These are phyloP conservation scores for Angomonas deanei DNA, from an alignment of 208 protist species.

Conservation along the genomic window DNA sequence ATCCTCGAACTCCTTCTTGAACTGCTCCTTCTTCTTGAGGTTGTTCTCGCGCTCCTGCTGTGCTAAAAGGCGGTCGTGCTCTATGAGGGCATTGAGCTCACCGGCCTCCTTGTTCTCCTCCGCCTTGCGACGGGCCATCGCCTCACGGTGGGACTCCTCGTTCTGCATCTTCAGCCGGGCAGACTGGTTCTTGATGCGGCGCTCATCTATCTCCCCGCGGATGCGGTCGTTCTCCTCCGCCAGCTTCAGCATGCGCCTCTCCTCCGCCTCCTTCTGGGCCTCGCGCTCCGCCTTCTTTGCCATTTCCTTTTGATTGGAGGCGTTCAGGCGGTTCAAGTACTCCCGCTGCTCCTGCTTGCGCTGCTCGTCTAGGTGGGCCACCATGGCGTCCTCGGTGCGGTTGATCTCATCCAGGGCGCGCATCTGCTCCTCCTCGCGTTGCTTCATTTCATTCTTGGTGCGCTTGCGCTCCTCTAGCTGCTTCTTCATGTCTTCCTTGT, in stretches of 20 bases:
- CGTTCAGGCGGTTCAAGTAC: conserved; percentile 58
- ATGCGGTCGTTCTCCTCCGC: conserved; percentile 46
- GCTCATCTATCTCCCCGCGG: conserved; percentile 54
- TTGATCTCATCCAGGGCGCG: conserved; percentile 36
- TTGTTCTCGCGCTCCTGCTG: conserved; percentile 47
- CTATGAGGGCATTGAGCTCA: conserved; percentile 45
- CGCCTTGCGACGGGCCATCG: conserved; percentile 21
- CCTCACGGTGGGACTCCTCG: conserved; percentile 46
- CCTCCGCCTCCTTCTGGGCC: conserved; percentile 35
- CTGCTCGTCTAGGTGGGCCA: conserved; percentile 41
- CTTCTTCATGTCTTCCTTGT: conserved; percentile 53
- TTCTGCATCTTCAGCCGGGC: conserved; percentile 58
- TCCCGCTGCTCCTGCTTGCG: conserved; percentile 33
- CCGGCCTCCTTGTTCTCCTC: conserved; percentile 33
- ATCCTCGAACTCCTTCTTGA: conserved; percentile 61
- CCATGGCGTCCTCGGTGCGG: conserved; percentile 31
- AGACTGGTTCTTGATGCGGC: conserved; percentile 46
- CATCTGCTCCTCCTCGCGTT: conserved; percentile 44
- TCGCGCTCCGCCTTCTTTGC: conserved; percentile 31
- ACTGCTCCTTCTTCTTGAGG: conserved; percentile 48
- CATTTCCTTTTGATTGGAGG: conserved; percentile 57
- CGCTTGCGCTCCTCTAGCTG: conserved; percentile 56
- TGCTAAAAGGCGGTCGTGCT: conserved; percentile 48
- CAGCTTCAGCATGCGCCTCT: conserved; percentile 35
- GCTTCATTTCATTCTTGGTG: conserved; percentile 36